Evolutionary conservation across 352 stramenopile species (phyloP).

Genomic region (Phytophthora kernoviae): DNA sequence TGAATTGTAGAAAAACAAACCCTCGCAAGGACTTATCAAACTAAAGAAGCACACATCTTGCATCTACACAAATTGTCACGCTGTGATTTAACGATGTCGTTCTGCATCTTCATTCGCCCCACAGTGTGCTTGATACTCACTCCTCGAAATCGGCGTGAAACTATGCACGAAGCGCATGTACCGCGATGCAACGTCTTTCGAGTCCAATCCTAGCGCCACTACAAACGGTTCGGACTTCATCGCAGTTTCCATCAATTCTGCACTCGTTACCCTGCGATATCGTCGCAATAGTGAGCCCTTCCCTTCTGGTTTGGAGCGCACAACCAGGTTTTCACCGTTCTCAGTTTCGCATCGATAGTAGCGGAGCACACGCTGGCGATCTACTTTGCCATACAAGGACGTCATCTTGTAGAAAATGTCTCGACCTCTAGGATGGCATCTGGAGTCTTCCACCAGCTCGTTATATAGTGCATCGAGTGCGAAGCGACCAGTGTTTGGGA

Average conservation of each 20-base stretch:
- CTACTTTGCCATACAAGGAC: slow-evolving; percentile 58
- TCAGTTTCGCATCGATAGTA: slow-evolving; percentile 40
- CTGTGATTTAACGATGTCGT: not conserved
- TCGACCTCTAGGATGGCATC: slow-evolving; percentile 47
- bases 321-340: slow-evolving; percentile 18
- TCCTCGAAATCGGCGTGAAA: slow-evolving; percentile 52
- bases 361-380: slow-evolving; percentile 57
- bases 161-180: slow-evolving; percentile 45
- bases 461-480: slow-evolving; percentile 55
- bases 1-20: slow-evolving; percentile 60
- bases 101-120: slow-evolving; percentile 1
- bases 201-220: slow-evolving; percentile 33
- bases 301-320: slow-evolving; percentile 54
- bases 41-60: slow-evolving; percentile 30
- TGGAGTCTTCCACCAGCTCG: slow-evolving; percentile 33
- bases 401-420: slow-evolving; percentile 75
- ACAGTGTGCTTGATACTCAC: slow-evolving; percentile 29
- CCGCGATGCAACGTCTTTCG: slow-evolving; percentile 32
- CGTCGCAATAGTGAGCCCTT: slow-evolving; percentile 52
- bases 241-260: slow-evolving; percentile 21
- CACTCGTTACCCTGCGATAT: slow-evolving; percentile 34
- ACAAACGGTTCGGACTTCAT: slow-evolving; percentile 37
- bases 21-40: slow-evolving; percentile 29
- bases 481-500: slow-evolving; percentile 50
- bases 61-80: slow-evolving; percentile 10